Evolutionary conservation across 148 eudicot genomes (phyloP).

Genomic region (Polygonum maritimum): DNA sequence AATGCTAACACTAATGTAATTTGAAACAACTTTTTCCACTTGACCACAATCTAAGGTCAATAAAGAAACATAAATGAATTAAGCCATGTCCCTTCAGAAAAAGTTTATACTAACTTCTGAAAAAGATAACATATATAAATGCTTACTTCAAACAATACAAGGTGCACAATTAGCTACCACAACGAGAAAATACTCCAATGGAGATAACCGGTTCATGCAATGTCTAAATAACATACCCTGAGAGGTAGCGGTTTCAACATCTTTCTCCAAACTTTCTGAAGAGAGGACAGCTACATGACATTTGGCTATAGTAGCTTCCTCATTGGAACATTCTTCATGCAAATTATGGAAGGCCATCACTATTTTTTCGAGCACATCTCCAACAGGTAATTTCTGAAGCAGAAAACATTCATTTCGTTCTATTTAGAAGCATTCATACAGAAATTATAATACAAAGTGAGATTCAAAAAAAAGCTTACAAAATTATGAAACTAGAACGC

Average conservation of each 20-base stretch:
- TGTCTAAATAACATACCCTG: slow-evolving; percentile 41
- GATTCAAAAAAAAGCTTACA: neutral
- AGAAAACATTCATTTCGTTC: neutral
- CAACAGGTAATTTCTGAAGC: slow-evolving; percentile 77
- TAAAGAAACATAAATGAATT: neutral
- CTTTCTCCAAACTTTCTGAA: slow-evolving; percentile 50
- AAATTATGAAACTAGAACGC: neutral
- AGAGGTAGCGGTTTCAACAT: slow-evolving; percentile 29
- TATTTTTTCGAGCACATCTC: slow-evolving; percentile 73
- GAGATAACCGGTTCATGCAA: neutral
- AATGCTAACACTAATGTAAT: neutral
- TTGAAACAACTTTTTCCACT: neutral
- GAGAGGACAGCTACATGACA: slow-evolving; percentile 38
- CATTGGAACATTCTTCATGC: slow-evolving; percentile 54
- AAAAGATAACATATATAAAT: neutral
- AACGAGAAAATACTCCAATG: neutral
- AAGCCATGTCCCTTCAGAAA: neutral
- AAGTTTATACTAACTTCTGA: too few relatives aligned
- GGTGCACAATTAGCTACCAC: neutral
- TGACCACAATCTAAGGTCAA: neutral
- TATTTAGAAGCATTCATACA: neutral
- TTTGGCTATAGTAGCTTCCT: slow-evolving; percentile 52
- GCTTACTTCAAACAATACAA: neutral
- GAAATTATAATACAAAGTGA: neutral
- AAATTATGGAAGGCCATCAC: slow-evolving; percentile 64